Conservation (phyloP, 345 rosid genomes). For the Sonneratia caseolaris region DNA sequence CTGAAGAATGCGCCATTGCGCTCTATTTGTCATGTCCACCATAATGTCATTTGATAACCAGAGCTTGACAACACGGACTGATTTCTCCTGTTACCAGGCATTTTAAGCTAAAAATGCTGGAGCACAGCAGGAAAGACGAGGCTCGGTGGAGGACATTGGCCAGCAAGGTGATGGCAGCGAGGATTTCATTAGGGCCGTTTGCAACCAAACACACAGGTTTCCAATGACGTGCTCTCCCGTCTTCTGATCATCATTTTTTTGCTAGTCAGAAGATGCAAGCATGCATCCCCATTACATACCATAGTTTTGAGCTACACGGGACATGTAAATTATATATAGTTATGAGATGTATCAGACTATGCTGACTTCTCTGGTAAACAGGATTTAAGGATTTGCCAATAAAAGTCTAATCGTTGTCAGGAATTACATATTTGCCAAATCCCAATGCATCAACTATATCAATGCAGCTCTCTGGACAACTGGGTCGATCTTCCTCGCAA, state of each 20-base stretch:
- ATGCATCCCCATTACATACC: not conserved
- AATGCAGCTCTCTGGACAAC: not conserved
- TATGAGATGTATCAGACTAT: not conserved
- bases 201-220: constrained; percentile 24
- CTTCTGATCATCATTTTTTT: not conserved
- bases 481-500: not conserved
- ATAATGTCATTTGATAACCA: not conserved
- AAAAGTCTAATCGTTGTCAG: not conserved
- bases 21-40: not conserved
- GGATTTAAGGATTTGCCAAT: not conserved
- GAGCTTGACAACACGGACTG: not conserved
- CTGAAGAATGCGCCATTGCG: not conserved
- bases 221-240: not conserved
- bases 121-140: constrained; percentile 63
- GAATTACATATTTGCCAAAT: not conserved
- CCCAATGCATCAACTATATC: not conserved
- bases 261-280: not conserved
- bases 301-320: not conserved
- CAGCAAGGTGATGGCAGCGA: constrained; percentile 56
- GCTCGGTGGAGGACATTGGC: constrained; percentile 60
- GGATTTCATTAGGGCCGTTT: constrained; percentile 44
- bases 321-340: not conserved
- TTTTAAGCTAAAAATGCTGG: constrained; percentile 57
- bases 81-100: constrained; percentile 12
- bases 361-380: not conserved